Evolutionary conservation across 108 stramenopile species (phyloP), one percentile per base, ranked within the genome.

Genomic region (Cyclotella kingstonii): DNA sequence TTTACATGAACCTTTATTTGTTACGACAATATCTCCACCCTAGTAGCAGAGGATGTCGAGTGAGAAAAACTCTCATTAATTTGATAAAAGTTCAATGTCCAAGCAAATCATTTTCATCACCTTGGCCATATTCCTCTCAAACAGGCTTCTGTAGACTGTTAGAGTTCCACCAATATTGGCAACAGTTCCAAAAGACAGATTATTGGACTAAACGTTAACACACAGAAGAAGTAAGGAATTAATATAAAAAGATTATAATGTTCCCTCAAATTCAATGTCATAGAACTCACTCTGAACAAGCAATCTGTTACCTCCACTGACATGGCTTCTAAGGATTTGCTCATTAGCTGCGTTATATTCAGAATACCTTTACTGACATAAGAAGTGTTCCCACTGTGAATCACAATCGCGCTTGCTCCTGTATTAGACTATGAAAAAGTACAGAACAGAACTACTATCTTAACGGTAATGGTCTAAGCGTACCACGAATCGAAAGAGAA

Each of bases 141-240:
- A 76, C 6, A 45, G 39, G 22, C 39, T 57, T 38, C 63, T 51
- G 43, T 45, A 56, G 10, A 76, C 54, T n/a, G 55, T 30, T 0
- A 76, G 48, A 21, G 60, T 23, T 23, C 74, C 74, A 14, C 74
- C 74, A 8, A 68, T 49, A 21, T 76, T 76, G 39, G 41, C 48
- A 31, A 76, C 54, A 8, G 66, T 58, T 19, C 66, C 66, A 50
- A 54, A 57, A 2, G 40, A 30, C 1, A 57, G 25, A 3, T 22
- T 30, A 33, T 76, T 76, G 23, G 41, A 35, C 52, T 60, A 18
- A n/a, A 19, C 6, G 15, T 8, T 4, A 34, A 27, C 12, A 2
- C 0, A 17, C 5, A 30, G 2, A 42, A 0, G 12, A 23, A 1
- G 22, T 33, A 10, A 27, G 17, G 40, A 43, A 9, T 1, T n/a